phyloP scores from a whole-genome alignment of 1,284 basidiomycete species.

The Cryptococcus amylolentus region DNA sequence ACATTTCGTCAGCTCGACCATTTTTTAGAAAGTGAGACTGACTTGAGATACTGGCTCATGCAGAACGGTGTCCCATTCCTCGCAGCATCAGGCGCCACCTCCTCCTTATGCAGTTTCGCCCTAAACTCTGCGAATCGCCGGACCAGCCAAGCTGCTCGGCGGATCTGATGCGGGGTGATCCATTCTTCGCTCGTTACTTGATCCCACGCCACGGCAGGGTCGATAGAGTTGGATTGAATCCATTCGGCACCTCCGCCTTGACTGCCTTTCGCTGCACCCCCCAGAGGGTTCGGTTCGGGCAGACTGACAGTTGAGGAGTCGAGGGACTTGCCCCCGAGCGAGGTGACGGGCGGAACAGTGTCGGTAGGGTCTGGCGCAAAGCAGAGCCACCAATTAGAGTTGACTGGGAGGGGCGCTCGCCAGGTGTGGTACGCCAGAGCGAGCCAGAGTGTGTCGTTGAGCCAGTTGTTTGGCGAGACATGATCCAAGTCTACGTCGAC shows the following conservation, averaged over 20 bases:
- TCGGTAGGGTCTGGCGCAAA: conserved; percentile 58
- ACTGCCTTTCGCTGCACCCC: conserved; percentile 18
- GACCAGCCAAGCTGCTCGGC: conserved; percentile 78
- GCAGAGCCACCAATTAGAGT: conserved; percentile 98
- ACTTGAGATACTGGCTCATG: conserved; percentile 59
- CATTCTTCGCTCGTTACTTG: conserved; percentile 49
- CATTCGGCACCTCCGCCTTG: conserved; percentile 39
- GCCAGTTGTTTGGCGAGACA: conserved; percentile 85
- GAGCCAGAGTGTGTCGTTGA: conserved; percentile 92
- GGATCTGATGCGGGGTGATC: conserved; percentile 76
- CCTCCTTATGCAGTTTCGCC: conserved; percentile 56
- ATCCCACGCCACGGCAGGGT: conserved; percentile 42
- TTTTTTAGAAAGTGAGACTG: conserved; percentile 25
- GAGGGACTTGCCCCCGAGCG: too few species aligned
- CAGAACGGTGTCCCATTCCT: conserved; percentile 55
- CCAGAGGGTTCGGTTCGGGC: conserved; percentile 27
- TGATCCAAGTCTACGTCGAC: conserved; percentile 68
- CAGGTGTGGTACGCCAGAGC: conserved; percentile 87
- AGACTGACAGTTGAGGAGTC: conserved; percentile 4
- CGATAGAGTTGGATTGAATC: conserved; percentile 54
- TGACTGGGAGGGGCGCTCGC: conserved; percentile 79
- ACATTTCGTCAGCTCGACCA: neutral
- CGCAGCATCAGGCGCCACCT: conserved; percentile 56
- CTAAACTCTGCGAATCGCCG: conserved; percentile 77
- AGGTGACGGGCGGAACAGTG: conserved; percentile 29